phyloP scores from a whole-genome alignment of 1,284 basidiomycete genomes.

The Melampsora larici-populina region DNA sequence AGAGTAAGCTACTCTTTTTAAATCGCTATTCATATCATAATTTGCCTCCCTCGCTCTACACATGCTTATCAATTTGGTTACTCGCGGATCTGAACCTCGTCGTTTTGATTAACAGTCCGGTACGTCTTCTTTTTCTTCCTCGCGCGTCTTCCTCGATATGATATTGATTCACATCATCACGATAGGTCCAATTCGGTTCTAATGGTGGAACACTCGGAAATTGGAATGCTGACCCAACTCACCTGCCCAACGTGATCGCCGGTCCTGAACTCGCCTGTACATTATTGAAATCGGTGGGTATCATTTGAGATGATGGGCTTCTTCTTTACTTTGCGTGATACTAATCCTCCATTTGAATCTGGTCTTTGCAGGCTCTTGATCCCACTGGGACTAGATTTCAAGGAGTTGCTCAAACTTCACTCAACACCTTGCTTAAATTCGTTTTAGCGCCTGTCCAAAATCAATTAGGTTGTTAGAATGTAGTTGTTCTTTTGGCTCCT shows the following conservation, averaged over 20 bases:
- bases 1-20: slow-evolving; percentile 2
- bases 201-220: slow-evolving; percentile 1
- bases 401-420: not conserved
- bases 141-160: no score
- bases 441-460: not conserved
- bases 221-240: slow-evolving; percentile 1
- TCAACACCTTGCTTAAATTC: not conserved
- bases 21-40: not conserved
- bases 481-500: no score
- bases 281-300: not conserved
- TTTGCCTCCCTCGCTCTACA: not conserved
- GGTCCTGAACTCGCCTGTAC: not conserved
- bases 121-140: no score
- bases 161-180: no score
- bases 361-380: not conserved
- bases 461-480: not conserved
- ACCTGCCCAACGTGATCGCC: not conserved
- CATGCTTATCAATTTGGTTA: no score
- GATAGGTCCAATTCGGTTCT: not conserved
- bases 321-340: not conserved
- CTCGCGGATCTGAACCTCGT: no score
- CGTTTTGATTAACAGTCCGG: no score
- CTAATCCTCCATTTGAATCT: not conserved
- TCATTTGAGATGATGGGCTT: not conserved
- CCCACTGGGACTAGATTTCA: slow-evolving; percentile 3